Evolutionary conservation across 192 early-diverging fungal genomes (phyloP), one percentile per base, ranked within the genome.

Genomic region (Diversispora eburnea): DNA sequence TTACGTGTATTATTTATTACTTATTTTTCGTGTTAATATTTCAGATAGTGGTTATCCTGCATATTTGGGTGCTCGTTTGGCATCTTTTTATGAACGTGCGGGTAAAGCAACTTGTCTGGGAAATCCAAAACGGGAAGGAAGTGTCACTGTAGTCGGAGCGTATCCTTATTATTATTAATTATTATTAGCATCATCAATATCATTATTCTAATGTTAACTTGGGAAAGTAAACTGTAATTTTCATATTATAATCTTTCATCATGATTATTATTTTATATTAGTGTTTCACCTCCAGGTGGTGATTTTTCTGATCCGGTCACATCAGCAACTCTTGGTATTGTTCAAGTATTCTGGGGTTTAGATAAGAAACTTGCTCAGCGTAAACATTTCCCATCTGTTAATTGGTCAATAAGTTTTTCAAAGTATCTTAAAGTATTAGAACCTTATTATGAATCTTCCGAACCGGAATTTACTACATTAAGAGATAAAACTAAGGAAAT

Each of bases 291-390:
- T 52, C 97, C 98, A 9, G 98, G 98, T 77, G 98, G 98, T 86
- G 98, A 99, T 82, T 98, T 97, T 81, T 95, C 97, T 60, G 98
- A 99, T 84, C 96, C 98, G 41, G 98, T 99, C 22, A 99, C 98
- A 17, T 84, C 92, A 25, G 91, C 98, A 13, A 99, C 98, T 3
- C 86, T 99, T 62, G 88, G 95, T 84, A 99, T 99, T 84, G 98
- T 99, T 3, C 98, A 99, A 81, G 98, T 99, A 61, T 99, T 99
- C 89, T 99, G 98, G 98, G 98, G 96, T 79, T 81, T 99, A 72
- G 98, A 99, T 85, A 99, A 99, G 89, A 99, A 99, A 85, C 86
- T 99, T 48, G 98, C 98, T 7, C 98, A 99, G 83, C 91, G 98
- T 78, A 99, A 99, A 87, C 98, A 99, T 85, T 99, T 99, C 89